Base-by-base conservation (phyloP, 768 basidiomycete species). In the Termitomyces sp. region DNA sequence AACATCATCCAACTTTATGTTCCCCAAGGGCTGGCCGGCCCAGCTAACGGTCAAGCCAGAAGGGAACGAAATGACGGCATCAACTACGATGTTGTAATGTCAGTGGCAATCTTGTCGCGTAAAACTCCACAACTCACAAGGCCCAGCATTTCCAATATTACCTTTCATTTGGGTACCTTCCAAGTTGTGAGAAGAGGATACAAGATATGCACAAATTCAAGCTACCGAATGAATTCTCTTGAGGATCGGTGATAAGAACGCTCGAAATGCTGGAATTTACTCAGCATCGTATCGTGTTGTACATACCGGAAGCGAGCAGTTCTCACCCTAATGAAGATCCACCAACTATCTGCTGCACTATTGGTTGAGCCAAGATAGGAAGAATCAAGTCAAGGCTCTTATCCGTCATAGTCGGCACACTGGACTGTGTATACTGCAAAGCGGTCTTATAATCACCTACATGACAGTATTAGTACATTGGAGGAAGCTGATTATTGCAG, bases 331-430 rank as follows among this genome's bases (percentile, higher is more conserved):
- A 68, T 8, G 74, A 67, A 18, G 85, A 80, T 18, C 75, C 81
- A 5, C 78, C 74, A 42, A 90, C 85, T 56, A 90, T 78, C 59
- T 80, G 82, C 67, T 90, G 86, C 5, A 90, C 88, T 55, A 91
- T 88, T 4, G 88, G 88, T 53, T 81, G 76, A 0, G 88, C 88
- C 57, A 91, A 78, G 42, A 87, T 65, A 6, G 87, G 88, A 6
- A 91, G 74, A 53, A 90, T 81, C 36, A 86, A 68, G 60, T 86
- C 74, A 55, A 90, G 72, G 44, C 76, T 83, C 18, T 76, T 65
- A 64, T 89, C 88, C 0, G 88, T 90, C 26, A 70, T 65, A 18
- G 82, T 85, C 1, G 82, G 77, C 18, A 91, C 77, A 43, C 67
- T 68, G 27, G 64, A 63, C 64, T 91, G 88, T 6, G 75, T 77